Base-by-base conservation (phyloP, 2,329 filamentous ascomycete species). In the Epichloe scottii region DNA sequence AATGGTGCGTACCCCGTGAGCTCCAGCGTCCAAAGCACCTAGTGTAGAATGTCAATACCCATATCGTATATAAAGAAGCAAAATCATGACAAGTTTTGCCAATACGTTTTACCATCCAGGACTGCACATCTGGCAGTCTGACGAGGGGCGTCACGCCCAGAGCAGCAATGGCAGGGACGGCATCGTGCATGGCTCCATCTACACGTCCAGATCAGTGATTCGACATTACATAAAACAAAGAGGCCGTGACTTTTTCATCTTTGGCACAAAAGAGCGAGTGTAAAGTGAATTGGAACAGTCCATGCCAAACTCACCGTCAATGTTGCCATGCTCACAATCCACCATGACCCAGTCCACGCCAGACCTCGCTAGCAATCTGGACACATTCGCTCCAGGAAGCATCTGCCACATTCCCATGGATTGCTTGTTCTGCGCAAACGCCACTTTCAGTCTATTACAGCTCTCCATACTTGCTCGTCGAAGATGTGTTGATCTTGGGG, bases 331-430 rank as follows among this genome's bases (percentile, higher is more conserved):
- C 57, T 76, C 76, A 51, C 73, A 75, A 55, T 76, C 76, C 48
- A 78, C 77, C 63, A 84, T 70, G 10, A 87, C 77, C 74, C 82
- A 85, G 60, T 86, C 82, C 1, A 82, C 72, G 1, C 81, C 82
- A 1, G 75, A 66, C 50, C 79, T 70, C 2, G 84, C 81, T 46
- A 87, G 68, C 17, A 74, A 64, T 49, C 80, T 72, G 5, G 79
- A 79, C 12, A 82, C 66, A 54, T 82, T 82, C 43, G 73, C 70
- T 0, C 79, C 77, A 0, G 80, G 79, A 50, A 83, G 65, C 71
- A 81, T 81, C 66, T 84, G 80, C 80, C 79, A 84, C 49, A 76
- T 69, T 3, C 80, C 80, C 57, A 81, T 69, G 46, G 76, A 73
- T 5, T 75, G 66, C 23, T 67, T 69, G 48, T 69, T 71, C 54